A percentile compares a stretch with the other conserved stretches of the same genome.
Evolutionary conservation across 345 rosid species (phyloP).

Genomic region (Ricinus communis): DNA sequence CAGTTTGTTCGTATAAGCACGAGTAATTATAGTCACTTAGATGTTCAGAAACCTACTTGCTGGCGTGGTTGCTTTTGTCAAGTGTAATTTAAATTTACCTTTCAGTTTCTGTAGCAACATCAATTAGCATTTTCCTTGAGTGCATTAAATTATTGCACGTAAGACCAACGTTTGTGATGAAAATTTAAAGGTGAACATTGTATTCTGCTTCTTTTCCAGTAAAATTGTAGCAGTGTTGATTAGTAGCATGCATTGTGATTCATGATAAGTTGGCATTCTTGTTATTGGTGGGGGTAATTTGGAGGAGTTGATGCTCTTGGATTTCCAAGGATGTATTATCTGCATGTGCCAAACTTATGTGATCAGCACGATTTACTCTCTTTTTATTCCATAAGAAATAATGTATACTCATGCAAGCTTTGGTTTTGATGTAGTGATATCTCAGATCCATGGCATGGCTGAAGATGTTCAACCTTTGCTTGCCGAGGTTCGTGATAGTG

Average conservation of each 20-base stretch:
- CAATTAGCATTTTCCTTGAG: background rate
- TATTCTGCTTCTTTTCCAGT: background rate
- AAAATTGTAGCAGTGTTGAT: background rate
- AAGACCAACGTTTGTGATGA: too few relatives aligned
- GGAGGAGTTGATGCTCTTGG: background rate
- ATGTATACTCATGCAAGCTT: constrained; percentile 48
- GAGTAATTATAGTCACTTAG: background rate
- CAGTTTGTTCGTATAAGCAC: background rate
- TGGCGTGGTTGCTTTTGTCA: background rate
- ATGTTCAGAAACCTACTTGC: background rate
- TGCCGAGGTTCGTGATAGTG: constrained; percentile 78
- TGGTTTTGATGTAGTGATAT: constrained; percentile 69
- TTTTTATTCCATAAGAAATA: constrained; percentile 2
- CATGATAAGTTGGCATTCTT: too few relatives aligned
- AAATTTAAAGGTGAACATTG: background rate
- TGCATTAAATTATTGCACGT: background rate
- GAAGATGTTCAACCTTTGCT: constrained; percentile 96
- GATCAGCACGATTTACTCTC: background rate
- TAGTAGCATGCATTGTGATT: background rate
- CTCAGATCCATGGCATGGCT: constrained; percentile 96
- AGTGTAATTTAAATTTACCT: too few relatives aligned
- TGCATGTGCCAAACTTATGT: background rate
- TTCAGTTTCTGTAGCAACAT: too few relatives aligned
- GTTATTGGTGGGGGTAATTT: too few relatives aligned
- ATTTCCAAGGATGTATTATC: background rate